Conservation (phyloP, 805 yeast species). For the Debaryomyces tyrocola region DNA sequence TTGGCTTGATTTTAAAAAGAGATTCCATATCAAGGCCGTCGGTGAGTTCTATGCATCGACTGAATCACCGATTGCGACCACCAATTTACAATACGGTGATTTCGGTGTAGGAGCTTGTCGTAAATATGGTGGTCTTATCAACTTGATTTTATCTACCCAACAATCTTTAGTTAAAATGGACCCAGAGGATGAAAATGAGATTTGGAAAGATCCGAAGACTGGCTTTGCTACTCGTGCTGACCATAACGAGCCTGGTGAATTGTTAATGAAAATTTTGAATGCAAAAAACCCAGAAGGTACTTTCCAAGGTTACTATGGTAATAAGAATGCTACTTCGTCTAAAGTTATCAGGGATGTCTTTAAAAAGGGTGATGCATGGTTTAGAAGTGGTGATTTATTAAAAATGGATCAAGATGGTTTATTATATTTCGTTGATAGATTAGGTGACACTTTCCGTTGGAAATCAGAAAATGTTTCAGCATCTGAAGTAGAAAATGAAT, state of each 20-base stretch:
- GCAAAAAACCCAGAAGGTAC: constrained; percentile 65
- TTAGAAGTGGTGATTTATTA: constrained; percentile 83
- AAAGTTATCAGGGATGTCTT: constrained; percentile 75
- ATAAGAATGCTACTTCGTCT: constrained; percentile 73
- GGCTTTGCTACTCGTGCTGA: constrained; percentile 62
- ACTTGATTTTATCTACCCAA: constrained; percentile 47
- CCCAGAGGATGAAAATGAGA: constrained; percentile 70
- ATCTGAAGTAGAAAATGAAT: constrained; percentile 84
- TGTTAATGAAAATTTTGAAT: constrained; percentile 71
- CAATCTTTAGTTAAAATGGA: constrained; percentile 73
- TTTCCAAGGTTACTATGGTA: constrained; percentile 88
- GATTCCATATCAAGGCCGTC: constrained; percentile 72
- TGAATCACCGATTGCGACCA: constrained; percentile 87
- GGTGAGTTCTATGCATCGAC: constrained; percentile 96
- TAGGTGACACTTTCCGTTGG: constrained; percentile 97
- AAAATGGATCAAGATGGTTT: constrained; percentile 65
- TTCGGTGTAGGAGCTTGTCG: constrained; percentile 88
- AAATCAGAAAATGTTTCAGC: constrained; percentile 94
- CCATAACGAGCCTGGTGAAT: constrained; percentile 78
- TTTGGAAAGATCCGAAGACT: constrained; percentile 63
- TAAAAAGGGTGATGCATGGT: constrained; percentile 87
- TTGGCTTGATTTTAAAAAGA: constrained; percentile 75
- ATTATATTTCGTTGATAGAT: constrained; percentile 82
- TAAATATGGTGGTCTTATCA: constrained; percentile 66
- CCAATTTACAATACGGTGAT: constrained; percentile 74